phyloP scores from a whole-genome alignment of 345 rosid genomes.

The Linum usitatissimum region DNA sequence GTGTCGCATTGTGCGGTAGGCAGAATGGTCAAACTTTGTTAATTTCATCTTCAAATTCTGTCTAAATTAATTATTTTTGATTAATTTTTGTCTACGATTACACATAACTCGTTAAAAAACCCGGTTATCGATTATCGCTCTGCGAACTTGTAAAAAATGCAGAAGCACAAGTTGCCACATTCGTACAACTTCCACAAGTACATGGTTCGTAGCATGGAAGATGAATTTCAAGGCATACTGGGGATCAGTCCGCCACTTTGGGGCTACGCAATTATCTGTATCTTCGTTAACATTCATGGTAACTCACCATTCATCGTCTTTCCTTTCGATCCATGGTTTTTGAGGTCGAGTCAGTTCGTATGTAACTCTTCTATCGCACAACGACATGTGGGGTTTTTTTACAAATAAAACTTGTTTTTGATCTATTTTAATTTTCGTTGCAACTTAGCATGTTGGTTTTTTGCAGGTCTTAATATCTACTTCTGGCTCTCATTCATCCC shows the following conservation, averaged over 20 bases:
- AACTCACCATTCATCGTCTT: constrained; percentile 6
- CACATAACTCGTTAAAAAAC: background rate
- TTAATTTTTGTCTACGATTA: too few species aligned
- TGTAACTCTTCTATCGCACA: too few species aligned
- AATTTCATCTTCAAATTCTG: too few species aligned
- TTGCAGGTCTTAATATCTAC: constrained; percentile 73
- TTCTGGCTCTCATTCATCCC: constrained; percentile 96
- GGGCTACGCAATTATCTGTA: constrained; percentile 79
- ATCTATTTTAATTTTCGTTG: too few species aligned
- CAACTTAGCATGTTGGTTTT: background rate
- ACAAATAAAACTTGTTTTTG: too few species aligned
- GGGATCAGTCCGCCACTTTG: constrained; percentile 94
- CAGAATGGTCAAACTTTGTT: too few species aligned
- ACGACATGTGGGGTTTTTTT: too few species aligned
- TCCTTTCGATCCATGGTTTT: too few species aligned
- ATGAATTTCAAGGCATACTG: constrained; percentile 82
- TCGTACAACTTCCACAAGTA: constrained; percentile 79
- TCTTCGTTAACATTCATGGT: constrained; percentile 88
- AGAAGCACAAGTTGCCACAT: constrained; percentile 80
- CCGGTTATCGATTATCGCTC: too few species aligned
- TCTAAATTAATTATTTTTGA: too few species aligned
- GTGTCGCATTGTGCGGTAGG: too few species aligned
- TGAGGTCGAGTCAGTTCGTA: too few species aligned
- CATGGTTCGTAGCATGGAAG: constrained; percentile 96
- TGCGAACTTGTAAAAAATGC: background rate